Conservation (phyloP, 345 rosid genomes). For the Linum tenue region DNA sequence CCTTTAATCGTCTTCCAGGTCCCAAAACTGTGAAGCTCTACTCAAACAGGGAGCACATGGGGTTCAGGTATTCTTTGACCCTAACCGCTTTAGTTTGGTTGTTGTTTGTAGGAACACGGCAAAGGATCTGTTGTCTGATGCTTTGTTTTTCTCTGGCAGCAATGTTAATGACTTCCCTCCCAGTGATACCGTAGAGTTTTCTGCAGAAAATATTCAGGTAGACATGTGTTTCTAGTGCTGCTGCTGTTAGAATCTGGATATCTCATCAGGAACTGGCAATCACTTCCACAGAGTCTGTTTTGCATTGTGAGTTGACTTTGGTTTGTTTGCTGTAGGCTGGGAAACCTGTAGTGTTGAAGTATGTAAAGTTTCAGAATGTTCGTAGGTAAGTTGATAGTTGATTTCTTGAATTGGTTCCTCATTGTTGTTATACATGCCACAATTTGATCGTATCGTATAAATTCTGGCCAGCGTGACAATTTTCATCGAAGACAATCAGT, state of each 20-base stretch:
- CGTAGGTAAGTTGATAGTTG: conserved; percentile 50
- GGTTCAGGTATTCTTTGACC: conserved; percentile 57
- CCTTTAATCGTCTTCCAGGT: conserved; percentile 40
- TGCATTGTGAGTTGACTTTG: neutral
- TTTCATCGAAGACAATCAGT: conserved; percentile 89
- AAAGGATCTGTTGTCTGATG: neutral
- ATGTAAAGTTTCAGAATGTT: conserved; percentile 97
- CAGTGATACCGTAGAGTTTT: conserved; percentile 55
- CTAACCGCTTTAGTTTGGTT: neutral
- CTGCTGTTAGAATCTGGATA: neutral
- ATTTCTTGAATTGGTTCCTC: neutral
- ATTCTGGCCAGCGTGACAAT: conserved; percentile 62
- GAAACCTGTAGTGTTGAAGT: conserved; percentile 68
- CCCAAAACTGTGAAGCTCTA: conserved; percentile 83
- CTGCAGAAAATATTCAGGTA: conserved; percentile 74
- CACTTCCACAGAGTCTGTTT: neutral
- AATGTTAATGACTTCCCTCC: conserved; percentile 89
- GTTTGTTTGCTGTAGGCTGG: conserved; percentile 37
- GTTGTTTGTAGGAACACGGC: conserved; percentile 3
- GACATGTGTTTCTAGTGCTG: conserved; percentile 3
- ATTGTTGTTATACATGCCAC: neutral
- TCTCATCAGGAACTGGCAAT: neutral
- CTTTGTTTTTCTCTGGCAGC: conserved; percentile 33
- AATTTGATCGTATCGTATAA: conserved; percentile 4
- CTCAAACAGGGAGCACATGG: conserved; percentile 93